Percentiles rank a stretch among this genome's conserved stretches.
phyloP scores from a whole-genome alignment of 2,329 filamentous ascomycete species.

The Xylariaceae sp. region DNA sequence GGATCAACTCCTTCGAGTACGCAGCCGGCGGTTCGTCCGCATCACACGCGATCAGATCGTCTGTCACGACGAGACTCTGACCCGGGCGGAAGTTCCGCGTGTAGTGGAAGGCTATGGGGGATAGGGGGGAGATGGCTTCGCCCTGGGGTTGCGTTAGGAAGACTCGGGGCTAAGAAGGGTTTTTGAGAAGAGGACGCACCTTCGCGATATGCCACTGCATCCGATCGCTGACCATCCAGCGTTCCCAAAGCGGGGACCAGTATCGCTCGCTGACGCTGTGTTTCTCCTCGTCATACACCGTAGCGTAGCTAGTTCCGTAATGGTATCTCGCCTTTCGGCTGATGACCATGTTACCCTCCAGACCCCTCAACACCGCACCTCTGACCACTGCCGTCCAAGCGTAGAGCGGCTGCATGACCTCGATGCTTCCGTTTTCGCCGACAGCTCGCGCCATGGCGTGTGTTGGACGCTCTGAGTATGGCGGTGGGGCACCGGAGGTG shows the following conservation, averaged over 20 bases:
- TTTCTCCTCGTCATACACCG: slow-evolving; percentile 73
- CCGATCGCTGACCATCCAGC: slow-evolving; percentile 79
- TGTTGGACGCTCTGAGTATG: slow-evolving; percentile 68
- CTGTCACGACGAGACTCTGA: slow-evolving; percentile 73
- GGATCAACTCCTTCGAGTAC: slow-evolving; percentile 61
- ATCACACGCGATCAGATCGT: slow-evolving; percentile 76
- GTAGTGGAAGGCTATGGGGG: slow-evolving; percentile 79
- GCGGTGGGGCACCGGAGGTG: slow-evolving; percentile 53
- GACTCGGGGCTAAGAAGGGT: too few relatives aligned
- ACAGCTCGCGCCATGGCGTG: slow-evolving; percentile 52
- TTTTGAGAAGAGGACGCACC: slow-evolving; percentile 40
- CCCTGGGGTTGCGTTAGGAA: slow-evolving; percentile 46
- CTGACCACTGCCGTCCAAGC: slow-evolving; percentile 80
- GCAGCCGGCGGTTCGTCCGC: slow-evolving; percentile 62
- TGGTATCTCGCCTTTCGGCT: slow-evolving; percentile 71
- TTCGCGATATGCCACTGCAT: slow-evolving; percentile 87
- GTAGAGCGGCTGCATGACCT: slow-evolving; percentile 79
- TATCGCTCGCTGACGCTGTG: slow-evolving; percentile 73
- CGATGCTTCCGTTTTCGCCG: slow-evolving; percentile 56
- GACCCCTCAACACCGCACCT: slow-evolving; percentile 70
- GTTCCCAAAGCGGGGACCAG: slow-evolving; percentile 76
- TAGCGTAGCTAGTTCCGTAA: slow-evolving; percentile 79
- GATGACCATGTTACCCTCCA: slow-evolving; percentile 78
- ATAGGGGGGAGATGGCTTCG: slow-evolving; percentile 69
- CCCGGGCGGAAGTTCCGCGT: slow-evolving; percentile 79